These are phyloP conservation scores for Hymenoscyphus repandus DNA, from an alignment of 2,329 filamentous ascomycete species.

Conservation along the genomic window DNA sequence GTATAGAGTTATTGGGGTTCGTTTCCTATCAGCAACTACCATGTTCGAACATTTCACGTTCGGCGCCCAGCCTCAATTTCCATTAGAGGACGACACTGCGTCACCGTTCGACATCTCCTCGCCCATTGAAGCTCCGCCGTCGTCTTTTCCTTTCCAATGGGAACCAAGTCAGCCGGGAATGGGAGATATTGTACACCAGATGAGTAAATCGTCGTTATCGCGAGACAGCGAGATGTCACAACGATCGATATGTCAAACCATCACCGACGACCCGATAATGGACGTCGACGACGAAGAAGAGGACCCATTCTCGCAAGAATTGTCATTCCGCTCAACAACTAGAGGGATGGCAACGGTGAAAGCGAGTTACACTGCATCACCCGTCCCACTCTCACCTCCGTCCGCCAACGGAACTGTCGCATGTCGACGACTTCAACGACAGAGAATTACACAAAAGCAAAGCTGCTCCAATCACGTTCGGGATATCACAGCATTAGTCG, in stretches of 20 bases:
- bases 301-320: conserved; percentile 4
- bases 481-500: conserved; percentile 22
- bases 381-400: conserved; percentile 2
- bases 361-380: conserved; percentile 11
- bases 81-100: conserved; percentile 2
- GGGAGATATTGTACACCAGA: conserved; percentile 8
- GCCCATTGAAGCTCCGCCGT: conserved; percentile 6
- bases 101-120: conserved; percentile 24
- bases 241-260: conserved; percentile 13
- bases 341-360: conserved; percentile 8
- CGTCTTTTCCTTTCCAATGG: conserved; percentile 3
- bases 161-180: conserved; percentile 2
- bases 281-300: conserved; percentile 7
- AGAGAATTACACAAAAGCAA: conserved; percentile 24
- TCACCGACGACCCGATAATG: conserved; percentile 9
- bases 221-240: conserved; percentile 13
- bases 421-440: conserved; percentile 20
- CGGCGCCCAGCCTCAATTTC: conserved; percentile 18
- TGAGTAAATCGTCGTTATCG: conserved; percentile 6
- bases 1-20: neutral
- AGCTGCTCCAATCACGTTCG: conserved; percentile 15
- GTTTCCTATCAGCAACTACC: neutral
- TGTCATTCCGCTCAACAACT: conserved; percentile 13
- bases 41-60: conserved; percentile 29
- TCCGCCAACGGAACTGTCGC: conserved; percentile 6